These are phyloP conservation scores for Rhodosorus marinus DNA, from an alignment of 23 red algal genomes.

Conservation along the genomic window DNA sequence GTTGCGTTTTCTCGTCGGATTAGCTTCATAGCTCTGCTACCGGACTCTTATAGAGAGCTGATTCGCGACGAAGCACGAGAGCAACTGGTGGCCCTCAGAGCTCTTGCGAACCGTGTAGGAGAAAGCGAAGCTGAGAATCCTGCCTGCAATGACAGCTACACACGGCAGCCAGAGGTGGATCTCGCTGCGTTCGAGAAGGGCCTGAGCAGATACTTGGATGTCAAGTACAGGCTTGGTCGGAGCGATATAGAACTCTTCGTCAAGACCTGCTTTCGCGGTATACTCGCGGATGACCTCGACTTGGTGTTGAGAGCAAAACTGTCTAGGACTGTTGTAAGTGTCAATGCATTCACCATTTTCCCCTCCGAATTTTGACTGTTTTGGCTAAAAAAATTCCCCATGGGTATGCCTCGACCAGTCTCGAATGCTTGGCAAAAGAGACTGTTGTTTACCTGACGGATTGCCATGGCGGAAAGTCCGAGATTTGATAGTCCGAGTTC, in stretches of 20 bases:
- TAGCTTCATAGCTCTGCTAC: too few relatives aligned
- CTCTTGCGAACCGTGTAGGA: too few relatives aligned
- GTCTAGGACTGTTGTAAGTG: constrained; percentile 13
- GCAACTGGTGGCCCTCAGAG: too few relatives aligned
- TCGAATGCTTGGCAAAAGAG: constrained; percentile 11
- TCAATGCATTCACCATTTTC: too few relatives aligned
- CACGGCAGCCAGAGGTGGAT: constrained; percentile 26
- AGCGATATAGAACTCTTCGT: constrained; percentile 15
- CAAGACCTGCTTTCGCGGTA: constrained; percentile 17
- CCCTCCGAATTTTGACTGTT: too few relatives aligned
- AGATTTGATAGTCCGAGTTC: constrained; percentile 25
- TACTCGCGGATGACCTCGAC: constrained; percentile 20
- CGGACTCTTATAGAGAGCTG: too few relatives aligned
- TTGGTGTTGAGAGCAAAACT: constrained; percentile 62
- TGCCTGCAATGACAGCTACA: constrained; percentile 19
- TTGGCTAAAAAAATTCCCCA: too few relatives aligned
- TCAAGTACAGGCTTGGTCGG: constrained; percentile 28
- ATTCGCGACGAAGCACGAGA: too few relatives aligned
- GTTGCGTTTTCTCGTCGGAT: too few relatives aligned
- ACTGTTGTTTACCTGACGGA: constrained; percentile 12
- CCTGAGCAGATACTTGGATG: constrained; percentile 33
- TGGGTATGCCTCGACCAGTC: too few relatives aligned
- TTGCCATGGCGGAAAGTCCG: constrained; percentile 38
- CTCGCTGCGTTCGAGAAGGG: constrained; percentile 53
- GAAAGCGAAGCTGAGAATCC: too few relatives aligned